Evolutionary conservation across 179 eudicot species (phyloP).

Genomic region (Actinidia arguta): DNA sequence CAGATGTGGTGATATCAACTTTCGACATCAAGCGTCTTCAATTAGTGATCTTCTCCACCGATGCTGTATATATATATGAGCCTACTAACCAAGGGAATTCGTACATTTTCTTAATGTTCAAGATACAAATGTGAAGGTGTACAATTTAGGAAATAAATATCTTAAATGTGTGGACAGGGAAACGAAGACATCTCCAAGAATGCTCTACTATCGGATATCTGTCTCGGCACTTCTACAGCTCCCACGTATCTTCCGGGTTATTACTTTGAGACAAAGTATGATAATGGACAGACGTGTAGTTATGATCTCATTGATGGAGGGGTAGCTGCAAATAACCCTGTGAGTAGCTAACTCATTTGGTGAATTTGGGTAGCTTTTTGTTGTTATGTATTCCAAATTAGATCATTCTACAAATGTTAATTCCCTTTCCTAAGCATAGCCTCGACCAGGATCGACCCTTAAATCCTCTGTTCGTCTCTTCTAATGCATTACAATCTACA

Average conservation of each 20-base stretch:
- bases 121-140: not conserved
- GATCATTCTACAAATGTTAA: not conserved
- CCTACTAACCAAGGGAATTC: not conserved
- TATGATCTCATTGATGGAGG: constrained; percentile 88
- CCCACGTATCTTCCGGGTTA: constrained; percentile 77
- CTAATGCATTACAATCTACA: not conserved
- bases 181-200: constrained; percentile 45
- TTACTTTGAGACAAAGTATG: constrained; percentile 61
- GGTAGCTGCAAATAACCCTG: constrained; percentile 80
- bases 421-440: too few relatives aligned
- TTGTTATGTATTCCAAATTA: not conserved
- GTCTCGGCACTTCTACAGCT: constrained; percentile 67
- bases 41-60: constrained; percentile 66
- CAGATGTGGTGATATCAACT: constrained; percentile 79
- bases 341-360: constrained; percentile 27
- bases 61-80: constrained; percentile 46
- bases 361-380: not conserved
- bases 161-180: constrained; percentile 32
- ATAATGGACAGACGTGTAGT: constrained; percentile 41
- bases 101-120: not conserved
- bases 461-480: too few relatives aligned
- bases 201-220: constrained; percentile 27
- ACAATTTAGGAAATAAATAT: not conserved
- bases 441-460: too few relatives aligned
- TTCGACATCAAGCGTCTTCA: constrained; percentile 78